A percentile compares a stretch with the other conserved stretches of the same genome.
These are phyloP conservation scores for Fereydounia khargensis DNA, from an alignment of 1,284 basidiomycete species.

Conservation along the genomic window DNA sequence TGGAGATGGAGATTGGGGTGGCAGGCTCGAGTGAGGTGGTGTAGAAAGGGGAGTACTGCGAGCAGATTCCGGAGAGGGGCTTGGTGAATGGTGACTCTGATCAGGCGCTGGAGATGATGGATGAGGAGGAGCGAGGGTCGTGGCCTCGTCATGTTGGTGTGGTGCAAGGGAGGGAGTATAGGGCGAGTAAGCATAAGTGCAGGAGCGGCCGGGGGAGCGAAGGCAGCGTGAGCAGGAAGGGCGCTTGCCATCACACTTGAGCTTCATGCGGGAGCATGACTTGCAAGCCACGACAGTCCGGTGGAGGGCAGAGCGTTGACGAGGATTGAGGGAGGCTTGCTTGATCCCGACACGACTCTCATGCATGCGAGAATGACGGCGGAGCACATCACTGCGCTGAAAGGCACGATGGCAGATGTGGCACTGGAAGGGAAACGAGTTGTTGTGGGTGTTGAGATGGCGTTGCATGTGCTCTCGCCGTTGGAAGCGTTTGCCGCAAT, in stretches of 20 bases:
- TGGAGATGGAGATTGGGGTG: no score
- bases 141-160: no score
- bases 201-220: conserved; percentile 1
- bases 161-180: no score
- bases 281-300: conserved; percentile 10
- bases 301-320: conserved; percentile 6
- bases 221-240: conserved; percentile 11
- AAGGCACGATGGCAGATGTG: conserved; percentile 7
- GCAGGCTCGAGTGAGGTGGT: no score
- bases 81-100: no score
- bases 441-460: conserved; percentile 11
- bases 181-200: conserved; percentile 5
- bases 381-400: conserved; percentile 9
- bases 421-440: conserved; percentile 4
- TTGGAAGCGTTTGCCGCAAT: conserved; percentile 8
- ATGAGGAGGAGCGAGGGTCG: no score
- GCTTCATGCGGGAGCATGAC: conserved; percentile 9
- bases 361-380: conserved; percentile 7
- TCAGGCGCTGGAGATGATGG: no score
- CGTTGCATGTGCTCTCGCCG: conserved; percentile 14
- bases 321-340: conserved; percentile 4
- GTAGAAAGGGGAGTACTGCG: no score
- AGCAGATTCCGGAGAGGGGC: no score
- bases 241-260: conserved; percentile 8
- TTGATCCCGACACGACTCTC: conserved; percentile 1